These are phyloP conservation scores for Aureobasidium sp. DNA, from an alignment of 2,329 filamentous ascomycete species.

Conservation along the genomic window DNA sequence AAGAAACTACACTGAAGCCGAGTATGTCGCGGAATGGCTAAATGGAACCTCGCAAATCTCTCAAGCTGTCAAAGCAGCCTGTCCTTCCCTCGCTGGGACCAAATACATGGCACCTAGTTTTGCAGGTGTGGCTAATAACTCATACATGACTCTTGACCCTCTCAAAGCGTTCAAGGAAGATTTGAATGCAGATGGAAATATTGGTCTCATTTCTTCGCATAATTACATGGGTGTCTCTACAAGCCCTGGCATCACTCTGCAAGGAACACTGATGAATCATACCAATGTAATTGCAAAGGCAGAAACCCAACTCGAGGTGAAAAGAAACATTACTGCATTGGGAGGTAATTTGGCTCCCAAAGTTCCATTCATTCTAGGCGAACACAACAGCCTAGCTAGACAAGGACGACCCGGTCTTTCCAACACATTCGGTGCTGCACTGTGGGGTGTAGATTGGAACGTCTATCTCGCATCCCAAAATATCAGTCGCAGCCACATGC, in stretches of 20 bases:
- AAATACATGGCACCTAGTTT: constrained; percentile 52
- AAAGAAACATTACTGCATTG: constrained; percentile 32
- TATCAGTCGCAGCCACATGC: constrained; percentile 53
- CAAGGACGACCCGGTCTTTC: constrained; percentile 53
- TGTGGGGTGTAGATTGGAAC: constrained; percentile 57
- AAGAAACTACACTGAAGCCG: constrained; percentile 42
- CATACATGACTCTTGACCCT: constrained; percentile 33
- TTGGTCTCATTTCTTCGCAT: constrained; percentile 49
- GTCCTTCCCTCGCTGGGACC: constrained; percentile 42
- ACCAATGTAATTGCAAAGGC: constrained; percentile 43
- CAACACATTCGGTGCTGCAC: constrained; percentile 56
- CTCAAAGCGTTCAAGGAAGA: constrained; percentile 44
- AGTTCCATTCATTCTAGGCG: constrained; percentile 49
- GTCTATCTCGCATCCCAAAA: constrained; percentile 48
- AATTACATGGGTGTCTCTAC: constrained; percentile 54
- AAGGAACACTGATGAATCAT: constrained; percentile 58
- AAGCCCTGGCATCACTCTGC: constrained; percentile 51
- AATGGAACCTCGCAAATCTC: constrained; percentile 45
- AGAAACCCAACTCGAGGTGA: constrained; percentile 39
- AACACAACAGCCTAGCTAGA: constrained; percentile 55
- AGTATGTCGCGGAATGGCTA: constrained; percentile 51
- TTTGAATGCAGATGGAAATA: constrained; percentile 39
- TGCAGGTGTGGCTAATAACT: constrained; percentile 39
- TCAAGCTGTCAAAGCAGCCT: constrained; percentile 36
- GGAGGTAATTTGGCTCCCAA: constrained; percentile 21